Conservation (phyloP, 371 early-diverging fungal species). For the Mucor sp. region DNA sequence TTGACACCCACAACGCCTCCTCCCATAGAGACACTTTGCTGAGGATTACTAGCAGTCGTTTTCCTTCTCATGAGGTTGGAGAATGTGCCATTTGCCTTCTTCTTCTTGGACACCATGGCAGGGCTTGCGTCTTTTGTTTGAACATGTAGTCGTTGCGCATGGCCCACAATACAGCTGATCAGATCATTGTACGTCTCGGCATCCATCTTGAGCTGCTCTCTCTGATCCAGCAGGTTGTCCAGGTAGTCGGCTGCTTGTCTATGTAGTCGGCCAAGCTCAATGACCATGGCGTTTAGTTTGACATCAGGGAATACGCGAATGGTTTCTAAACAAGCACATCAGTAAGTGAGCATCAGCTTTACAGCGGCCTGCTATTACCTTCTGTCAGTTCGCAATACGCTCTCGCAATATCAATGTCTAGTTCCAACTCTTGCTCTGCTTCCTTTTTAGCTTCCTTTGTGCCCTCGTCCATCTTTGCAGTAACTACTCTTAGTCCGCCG, state of each 20-base stretch:
- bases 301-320: constrained; percentile 61
- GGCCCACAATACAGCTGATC: constrained; percentile 79
- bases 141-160: constrained; percentile 61
- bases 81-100: constrained; percentile 32
- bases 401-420: constrained; percentile 55
- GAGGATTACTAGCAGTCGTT: constrained; percentile 14
- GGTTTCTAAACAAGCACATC: constrained; percentile 49
- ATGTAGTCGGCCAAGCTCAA: constrained; percentile 53
- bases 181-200: constrained; percentile 87
- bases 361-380: constrained; percentile 25
- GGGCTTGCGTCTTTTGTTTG: constrained; percentile 53
- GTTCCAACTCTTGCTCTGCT: constrained; percentile 45
- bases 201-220: constrained; percentile 85
- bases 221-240: constrained; percentile 76
- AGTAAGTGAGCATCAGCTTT: not conserved
- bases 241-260: constrained; percentile 65
- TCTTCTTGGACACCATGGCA: constrained; percentile 53
- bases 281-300: constrained; percentile 59
- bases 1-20: constrained; percentile 54
- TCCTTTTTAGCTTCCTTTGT: constrained; percentile 20
- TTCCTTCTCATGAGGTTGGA: constrained; percentile 36
- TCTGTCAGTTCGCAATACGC: constrained; percentile 57
- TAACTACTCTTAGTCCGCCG: constrained; percentile 15
- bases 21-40: constrained; percentile 46
- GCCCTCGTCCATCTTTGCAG: constrained; percentile 21